Evolutionary conservation across 2,329 filamentous ascomycete genomes (phyloP).

Genomic region (Dryadomyces sulphureus): DNA sequence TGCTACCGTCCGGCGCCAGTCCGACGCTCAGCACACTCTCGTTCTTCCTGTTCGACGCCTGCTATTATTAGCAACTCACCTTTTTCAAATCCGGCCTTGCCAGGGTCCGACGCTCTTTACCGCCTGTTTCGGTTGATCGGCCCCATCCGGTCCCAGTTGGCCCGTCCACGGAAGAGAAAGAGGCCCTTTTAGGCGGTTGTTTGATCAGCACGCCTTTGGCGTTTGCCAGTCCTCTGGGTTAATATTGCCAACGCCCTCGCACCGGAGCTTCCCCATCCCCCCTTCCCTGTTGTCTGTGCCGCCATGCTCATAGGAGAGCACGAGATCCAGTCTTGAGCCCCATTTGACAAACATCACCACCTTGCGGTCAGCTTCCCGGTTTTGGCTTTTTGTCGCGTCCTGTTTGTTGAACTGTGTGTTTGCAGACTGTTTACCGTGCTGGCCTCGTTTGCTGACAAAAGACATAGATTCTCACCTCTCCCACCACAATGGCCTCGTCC

Average conservation of each 20-base stretch:
- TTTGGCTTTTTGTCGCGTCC: neutral
- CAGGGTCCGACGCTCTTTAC: neutral
- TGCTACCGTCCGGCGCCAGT: too few relatives aligned
- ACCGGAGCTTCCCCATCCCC: neutral
- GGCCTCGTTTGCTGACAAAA: too few relatives aligned
- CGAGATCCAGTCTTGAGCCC: neutral
- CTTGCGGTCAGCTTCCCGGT: neutral
- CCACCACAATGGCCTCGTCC: conserved; percentile 72
- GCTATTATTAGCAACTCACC: neutral
- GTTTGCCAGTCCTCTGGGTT: neutral
- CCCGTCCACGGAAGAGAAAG: neutral
- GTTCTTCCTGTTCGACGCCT: neutral
- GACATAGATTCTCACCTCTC: neutral
- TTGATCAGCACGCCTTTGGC: neutral
- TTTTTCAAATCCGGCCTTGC: neutral
- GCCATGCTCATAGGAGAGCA: neutral
- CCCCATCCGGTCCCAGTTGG: neutral
- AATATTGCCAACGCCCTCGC: neutral
- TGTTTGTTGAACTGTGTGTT: neutral
- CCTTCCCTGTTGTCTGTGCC: neutral
- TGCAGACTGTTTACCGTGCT: too few relatives aligned
- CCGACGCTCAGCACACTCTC: too few relatives aligned
- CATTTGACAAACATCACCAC: neutral
- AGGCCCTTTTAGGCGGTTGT: neutral
- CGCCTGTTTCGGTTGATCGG: neutral